A percentile compares a stretch with the other conserved stretches of the same genome.
Evolutionary conservation across 1,139 yeast species (phyloP).

Genomic region (Yamadazyma diospyri): DNA sequence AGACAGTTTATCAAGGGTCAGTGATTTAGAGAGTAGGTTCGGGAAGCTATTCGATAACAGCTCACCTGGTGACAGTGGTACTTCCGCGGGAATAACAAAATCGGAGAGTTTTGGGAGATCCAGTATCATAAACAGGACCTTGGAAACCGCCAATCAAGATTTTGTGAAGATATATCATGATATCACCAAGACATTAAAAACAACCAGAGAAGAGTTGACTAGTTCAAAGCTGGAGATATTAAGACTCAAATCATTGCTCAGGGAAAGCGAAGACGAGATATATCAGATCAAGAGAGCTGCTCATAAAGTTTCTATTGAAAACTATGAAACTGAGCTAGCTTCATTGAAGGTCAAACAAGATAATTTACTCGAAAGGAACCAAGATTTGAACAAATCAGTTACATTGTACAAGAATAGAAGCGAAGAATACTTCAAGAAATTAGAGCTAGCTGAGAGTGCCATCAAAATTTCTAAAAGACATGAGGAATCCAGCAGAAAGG

Average conservation of each 20-base stretch:
- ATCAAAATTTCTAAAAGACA: constrained; percentile 60
- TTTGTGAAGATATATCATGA: constrained; percentile 55
- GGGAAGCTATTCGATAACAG: constrained; percentile 23
- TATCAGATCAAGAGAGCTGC: constrained; percentile 36
- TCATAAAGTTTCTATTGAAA: constrained; percentile 33
- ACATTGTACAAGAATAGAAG: constrained; percentile 68
- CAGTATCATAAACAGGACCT: constrained; percentile 26
- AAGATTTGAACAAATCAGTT: constrained; percentile 51
- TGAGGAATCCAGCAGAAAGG: constrained; percentile 53
- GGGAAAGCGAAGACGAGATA: constrained; percentile 47
- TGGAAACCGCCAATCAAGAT: constrained; percentile 39
- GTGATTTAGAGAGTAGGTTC: constrained; percentile 32
- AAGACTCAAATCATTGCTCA: constrained; percentile 47
- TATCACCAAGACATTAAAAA: constrained; percentile 46
- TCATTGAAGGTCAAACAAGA: constrained; percentile 50
- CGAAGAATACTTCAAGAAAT: constrained; percentile 68
- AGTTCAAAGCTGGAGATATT: constrained; percentile 50
- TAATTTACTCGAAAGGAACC: constrained; percentile 46
- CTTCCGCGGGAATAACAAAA: constrained; percentile 17
- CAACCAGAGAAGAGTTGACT: constrained; percentile 49
- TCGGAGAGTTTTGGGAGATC: constrained; percentile 40
- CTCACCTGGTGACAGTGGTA: constrained; percentile 11
- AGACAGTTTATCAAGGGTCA: constrained; percentile 34
- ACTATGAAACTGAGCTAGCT: constrained; percentile 42
- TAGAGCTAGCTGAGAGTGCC: constrained; percentile 79